Evolutionary conservation across 108 stramenopile species (phyloP), one percentile per base, ranked within the genome.

Genomic region (Skeletonema menzelii): DNA sequence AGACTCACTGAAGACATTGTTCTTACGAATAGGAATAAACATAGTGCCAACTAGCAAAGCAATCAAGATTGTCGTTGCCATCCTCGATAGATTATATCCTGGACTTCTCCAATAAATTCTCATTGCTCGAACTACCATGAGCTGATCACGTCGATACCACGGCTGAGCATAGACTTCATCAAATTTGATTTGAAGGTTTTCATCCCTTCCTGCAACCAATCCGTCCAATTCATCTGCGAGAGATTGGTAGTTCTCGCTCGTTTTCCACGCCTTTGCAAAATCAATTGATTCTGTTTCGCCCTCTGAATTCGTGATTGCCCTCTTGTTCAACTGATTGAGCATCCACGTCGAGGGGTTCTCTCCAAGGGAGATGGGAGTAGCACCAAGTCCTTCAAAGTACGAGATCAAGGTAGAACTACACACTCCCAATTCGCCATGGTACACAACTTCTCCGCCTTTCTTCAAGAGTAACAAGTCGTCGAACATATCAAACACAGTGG

Each of bases 291-390:
- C 66, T 55, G 69, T 30, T 60, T 77, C 59, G 27, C 80, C 72
- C 32, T 59, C 70, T 4, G 72, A 62, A 15, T 74, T 56, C 13
- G 46, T 46, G 15, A 31, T 34, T 7, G 60, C 38, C 11, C 63
- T 56, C 60, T 80, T 69, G 42, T 61, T 20, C 15, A 88, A 44
- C 14, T 64, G 87, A 62, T 87, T 88, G 11, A 95, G 90, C 91
- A 95, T 92, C 89, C 90, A 95, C 5, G 86, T 86, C 8, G 92
- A 90, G 5, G 94, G 94, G 38, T 95, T 94, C 38, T 82, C 86
- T 26, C 85, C 80, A 44, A 53, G 40, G 14, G 44, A 56, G 63
- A 88, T 77, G 27, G 73, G 74, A 20, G 46, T 34, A 10, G 67
- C 58, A 26, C 66, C 69, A 56, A 67, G 38, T 56, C 55, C 37